Base-by-base conservation (phyloP, 306 rosid genomes). In the Trichosanthes cucumerina region DNA sequence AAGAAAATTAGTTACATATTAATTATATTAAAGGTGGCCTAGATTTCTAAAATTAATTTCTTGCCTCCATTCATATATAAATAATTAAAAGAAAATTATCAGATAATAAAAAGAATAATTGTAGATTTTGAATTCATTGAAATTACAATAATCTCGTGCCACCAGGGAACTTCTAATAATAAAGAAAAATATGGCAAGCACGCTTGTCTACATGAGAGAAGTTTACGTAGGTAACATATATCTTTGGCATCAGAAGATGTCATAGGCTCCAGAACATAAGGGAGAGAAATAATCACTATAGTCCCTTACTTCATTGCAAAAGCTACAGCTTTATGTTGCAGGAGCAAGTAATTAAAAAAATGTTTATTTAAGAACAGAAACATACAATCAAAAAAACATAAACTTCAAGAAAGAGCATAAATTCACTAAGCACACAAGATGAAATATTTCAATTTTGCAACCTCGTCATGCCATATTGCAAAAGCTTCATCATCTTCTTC, bases 401-500 rank as follows among this genome's bases (percentile, higher is more conserved):
- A 70, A 38, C 38, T 70, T 43, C 57, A 24, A 23, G 76, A 13
- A 47, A 72, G 52, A 70, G 77, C 14, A 47, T 70, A 72, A 46
- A 57, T 41, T 21, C 50, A 57, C 38, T 23, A 75, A 53, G 50
- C 14, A 34, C 26, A 24, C 34, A 56, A 34, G 56, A 57, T 39
- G 38, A 76, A 56, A 57, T 13, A 1, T 57, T 28, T 57, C 34
- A 0, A 19, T 60, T 78, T 60, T 24, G 88, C 36, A 72, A 92
- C 98, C 97, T 91, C 87, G 38, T 89, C 41, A 72, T 88, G 90
- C 98, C 96, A 93, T 15, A 93, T 82, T 69, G 81, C 79, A 81
- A 93, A 89, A 73, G 98, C 89, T 82, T 93, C 98, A 44, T 91
- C 87, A 66, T 93, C 98, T 53, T 93, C 79, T 86, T 90, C 83